Percentiles rank a stretch among this genome's conserved stretches.
Conservation (phyloP, 2,329 filamentous ascomycete genomes). For the Ilyonectria destructans region DNA sequence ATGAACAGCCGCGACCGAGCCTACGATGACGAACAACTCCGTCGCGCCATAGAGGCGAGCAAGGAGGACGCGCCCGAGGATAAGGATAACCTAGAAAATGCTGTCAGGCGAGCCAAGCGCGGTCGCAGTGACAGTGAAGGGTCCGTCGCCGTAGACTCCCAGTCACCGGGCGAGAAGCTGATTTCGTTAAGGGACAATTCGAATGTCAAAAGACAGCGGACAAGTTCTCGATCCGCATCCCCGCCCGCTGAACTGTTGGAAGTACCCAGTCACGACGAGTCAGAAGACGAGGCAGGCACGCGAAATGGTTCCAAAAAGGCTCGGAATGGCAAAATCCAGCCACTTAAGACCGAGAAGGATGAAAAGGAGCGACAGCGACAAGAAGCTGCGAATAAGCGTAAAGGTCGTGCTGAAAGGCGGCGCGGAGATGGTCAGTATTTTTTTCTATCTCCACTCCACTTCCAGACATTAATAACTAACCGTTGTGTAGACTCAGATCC, state of each 20-base stretch:
- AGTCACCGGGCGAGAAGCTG: slow-evolving; percentile 42
- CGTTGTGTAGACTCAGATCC: slow-evolving; percentile 76
- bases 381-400: slow-evolving; percentile 85
- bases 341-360: slow-evolving; percentile 77
- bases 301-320: slow-evolving; percentile 73
- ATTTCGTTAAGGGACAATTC: slow-evolving; percentile 74
- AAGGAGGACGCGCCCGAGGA: slow-evolving; percentile 80
- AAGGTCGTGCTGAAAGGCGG: slow-evolving; percentile 85
- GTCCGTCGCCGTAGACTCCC: slow-evolving; percentile 70
- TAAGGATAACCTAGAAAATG: slow-evolving; percentile 65
- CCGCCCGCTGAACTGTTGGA: slow-evolving; percentile 65
- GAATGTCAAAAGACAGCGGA: slow-evolving; percentile 86
- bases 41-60: slow-evolving; percentile 94
- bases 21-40: slow-evolving; percentile 93
- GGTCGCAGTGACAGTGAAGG: slow-evolving; percentile 94
- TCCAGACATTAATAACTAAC: slow-evolving; percentile 32
- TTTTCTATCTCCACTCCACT: neutral
- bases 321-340: slow-evolving; percentile 72
- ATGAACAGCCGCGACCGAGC: slow-evolving; percentile 98
- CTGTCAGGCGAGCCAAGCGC: slow-evolving; percentile 81
- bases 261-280: slow-evolving; percentile 72
- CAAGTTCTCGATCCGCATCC: slow-evolving; percentile 81
- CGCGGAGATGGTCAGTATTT: slow-evolving; percentile 80
- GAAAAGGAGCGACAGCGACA: slow-evolving; percentile 82
- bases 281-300: slow-evolving; percentile 77